These are phyloP conservation scores for Sanguinoderma infundibulare DNA, from an alignment of 1,284 basidiomycete genomes.

Conservation along the genomic window DNA sequence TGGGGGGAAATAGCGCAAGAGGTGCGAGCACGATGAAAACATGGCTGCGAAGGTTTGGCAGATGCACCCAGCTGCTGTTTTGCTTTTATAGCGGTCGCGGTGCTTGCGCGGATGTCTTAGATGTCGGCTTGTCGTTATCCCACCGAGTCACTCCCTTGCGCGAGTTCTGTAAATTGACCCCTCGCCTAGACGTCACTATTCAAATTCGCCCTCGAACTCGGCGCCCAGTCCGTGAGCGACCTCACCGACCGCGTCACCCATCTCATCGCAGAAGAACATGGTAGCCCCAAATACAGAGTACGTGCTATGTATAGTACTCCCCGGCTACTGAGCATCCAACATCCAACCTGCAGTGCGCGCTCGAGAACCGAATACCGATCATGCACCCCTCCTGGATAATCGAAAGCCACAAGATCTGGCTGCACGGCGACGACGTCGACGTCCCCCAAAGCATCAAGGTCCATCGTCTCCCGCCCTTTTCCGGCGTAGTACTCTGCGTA, in stretches of 20 bases:
- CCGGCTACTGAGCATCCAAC: slow-evolving; percentile 31
- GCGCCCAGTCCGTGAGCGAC: slow-evolving; percentile 65
- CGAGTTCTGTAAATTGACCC: not conserved
- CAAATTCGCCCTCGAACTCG: slow-evolving; percentile 76
- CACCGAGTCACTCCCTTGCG: not conserved
- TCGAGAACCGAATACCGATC: slow-evolving; percentile 76
- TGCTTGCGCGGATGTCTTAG: not conserved
- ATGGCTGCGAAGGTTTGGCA: too few species aligned
- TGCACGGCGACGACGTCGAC: slow-evolving; percentile 77
- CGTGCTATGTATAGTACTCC: not conserved
- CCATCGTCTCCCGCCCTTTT: slow-evolving; percentile 71
- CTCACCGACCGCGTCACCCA: slow-evolving; percentile 85
- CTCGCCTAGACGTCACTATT: slow-evolving; percentile 61
- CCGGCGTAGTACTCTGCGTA: slow-evolving; percentile 61
- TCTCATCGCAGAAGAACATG: slow-evolving; percentile 69
- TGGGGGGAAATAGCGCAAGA: too few species aligned
- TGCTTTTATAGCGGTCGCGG: too few species aligned
- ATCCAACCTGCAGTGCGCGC: slow-evolving; percentile 59
- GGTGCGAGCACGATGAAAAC: too few species aligned
- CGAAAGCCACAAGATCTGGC: slow-evolving; percentile 73
- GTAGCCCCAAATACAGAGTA: slow-evolving; percentile 78
- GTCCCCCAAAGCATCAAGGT: slow-evolving; percentile 53
- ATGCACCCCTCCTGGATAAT: slow-evolving; percentile 74
- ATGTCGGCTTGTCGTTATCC: not conserved
- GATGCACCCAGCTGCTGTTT: too few species aligned